Base-by-base conservation (phyloP, 129 eudicot species). In the Calendula officinalis region DNA sequence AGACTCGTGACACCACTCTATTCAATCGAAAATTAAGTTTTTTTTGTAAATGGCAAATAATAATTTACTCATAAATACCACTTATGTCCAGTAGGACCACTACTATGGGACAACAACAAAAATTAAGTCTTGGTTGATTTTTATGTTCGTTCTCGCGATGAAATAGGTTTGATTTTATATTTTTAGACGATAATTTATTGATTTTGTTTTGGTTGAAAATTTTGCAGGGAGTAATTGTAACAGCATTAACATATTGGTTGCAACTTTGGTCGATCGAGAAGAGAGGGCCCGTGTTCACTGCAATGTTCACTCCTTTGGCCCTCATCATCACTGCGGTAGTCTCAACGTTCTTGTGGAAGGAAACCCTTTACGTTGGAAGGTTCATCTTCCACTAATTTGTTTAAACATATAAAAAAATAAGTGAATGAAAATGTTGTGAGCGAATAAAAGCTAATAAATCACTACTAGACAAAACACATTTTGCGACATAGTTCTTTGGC, bases 291-390 rank as follows among this genome's bases (percentile, higher is more conserved):
- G 81, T 86, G 7, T 86, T 83, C 60, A 66, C 86, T 0, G 70
- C 95, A n/a, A 38, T 75, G 71, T 86, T 86, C 77, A 75, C 90
- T 69, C 95, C 95, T 12, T 66, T 86, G 67, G 72, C 84, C 50
- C 76, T 86, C 6, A 55, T 86, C 35, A 60, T 83, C 17, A 86
- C 95, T 0, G 90, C 84, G 5, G 22, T 75, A 13, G 70, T 75
- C 70, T 86, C 95, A 8, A 71, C 74, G 8, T 57, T 78, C 22
- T 8, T 86, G 40, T 86, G 86, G 89, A 83, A 80, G 53, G 95
- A 86, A 73, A 62, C 54, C 48, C 55, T 79, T 47, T 69, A 67
- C 69, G 42, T 76, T 10, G 92, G 92, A 45, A 85, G 92, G 92
- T 82, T 35, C 15, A 36, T 65, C 41, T 42, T 35, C 27, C 2